Percentiles rank a stretch among this genome's conserved stretches.
phyloP scores from a whole-genome alignment of 495 filamentous ascomycete species.

The Thozetella sp. region DNA sequence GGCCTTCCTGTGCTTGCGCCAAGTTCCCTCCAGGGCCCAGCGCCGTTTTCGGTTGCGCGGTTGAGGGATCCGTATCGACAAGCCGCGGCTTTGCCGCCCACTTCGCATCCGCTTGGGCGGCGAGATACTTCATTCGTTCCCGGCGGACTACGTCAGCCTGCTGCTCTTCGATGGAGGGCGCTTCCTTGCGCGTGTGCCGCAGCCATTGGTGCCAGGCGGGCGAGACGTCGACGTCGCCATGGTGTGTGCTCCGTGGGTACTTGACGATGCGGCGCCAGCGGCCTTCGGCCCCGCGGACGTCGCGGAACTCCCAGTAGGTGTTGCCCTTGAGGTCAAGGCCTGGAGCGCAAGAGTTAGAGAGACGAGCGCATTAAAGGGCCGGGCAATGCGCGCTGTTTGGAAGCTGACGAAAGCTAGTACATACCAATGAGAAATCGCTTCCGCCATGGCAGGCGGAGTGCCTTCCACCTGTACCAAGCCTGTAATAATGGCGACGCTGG shows the following conservation, averaged over 20 bases:
- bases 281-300: constrained; percentile 54
- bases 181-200: constrained; percentile 69
- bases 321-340: constrained; percentile 86
- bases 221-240: constrained; percentile 60
- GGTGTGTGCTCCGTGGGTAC: constrained; percentile 60
- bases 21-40: constrained; percentile 8
- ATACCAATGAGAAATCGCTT: constrained; percentile 77
- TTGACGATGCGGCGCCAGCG: constrained; percentile 69
- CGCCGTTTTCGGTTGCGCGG: constrained; percentile 13
- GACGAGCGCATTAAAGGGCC: neutral
- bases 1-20: constrained; percentile 3
- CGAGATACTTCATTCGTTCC: constrained; percentile 70
- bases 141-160: constrained; percentile 67
- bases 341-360: constrained; percentile 27
- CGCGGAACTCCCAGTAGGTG: constrained; percentile 92
- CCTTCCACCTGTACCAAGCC: constrained; percentile 86
- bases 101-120: constrained; percentile 76
- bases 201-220: constrained; percentile 98
- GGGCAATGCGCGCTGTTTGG: neutral
- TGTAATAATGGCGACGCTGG: constrained; percentile 37
- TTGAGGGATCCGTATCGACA: constrained; percentile 21
- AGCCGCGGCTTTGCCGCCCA: constrained; percentile 75
- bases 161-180: constrained; percentile 80
- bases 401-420: constrained; percentile 14
- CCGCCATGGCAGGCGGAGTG: constrained; percentile 83